Conservation (phyloP, 345 rosid species). For the Lepidium aucheri region DNA sequence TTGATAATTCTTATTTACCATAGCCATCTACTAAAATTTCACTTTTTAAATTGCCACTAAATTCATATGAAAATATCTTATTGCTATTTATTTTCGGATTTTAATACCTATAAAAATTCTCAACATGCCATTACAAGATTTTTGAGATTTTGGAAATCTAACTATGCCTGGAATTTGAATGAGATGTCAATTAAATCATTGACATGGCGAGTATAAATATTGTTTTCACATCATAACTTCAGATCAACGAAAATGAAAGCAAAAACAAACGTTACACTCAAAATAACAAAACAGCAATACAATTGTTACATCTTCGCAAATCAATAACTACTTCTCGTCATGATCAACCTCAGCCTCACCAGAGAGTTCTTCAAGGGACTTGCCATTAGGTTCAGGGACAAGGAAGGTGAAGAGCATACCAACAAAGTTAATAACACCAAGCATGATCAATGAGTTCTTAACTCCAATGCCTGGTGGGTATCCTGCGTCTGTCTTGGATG, state of each 20-base stretch:
- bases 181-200: no score
- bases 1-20: no score
- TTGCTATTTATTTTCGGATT: no score
- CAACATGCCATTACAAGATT: no score
- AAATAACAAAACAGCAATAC: neutral
- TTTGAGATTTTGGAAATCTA: no score
- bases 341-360: conserved; percentile 32
- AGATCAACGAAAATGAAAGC: neutral
- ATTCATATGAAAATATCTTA: no score
- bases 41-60: no score
- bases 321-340: conserved; percentile 1
- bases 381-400: conserved; percentile 59
- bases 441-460: conserved; percentile 38
- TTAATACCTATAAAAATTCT: no score
- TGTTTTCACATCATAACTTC: neutral
- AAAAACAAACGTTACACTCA: conserved; percentile 2
- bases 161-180: no score
- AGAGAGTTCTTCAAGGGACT: conserved; percentile 53
- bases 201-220: neutral
- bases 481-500: conserved; percentile 32
- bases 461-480: conserved; percentile 56
- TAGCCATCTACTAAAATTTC: no score
- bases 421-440: conserved; percentile 38
- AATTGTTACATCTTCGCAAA: neutral
- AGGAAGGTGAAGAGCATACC: conserved; percentile 49